phyloP scores from a whole-genome alignment of 2,329 filamentous ascomycete genomes.

The Ophiognomonia clavigignenti-juglandacearum region DNA sequence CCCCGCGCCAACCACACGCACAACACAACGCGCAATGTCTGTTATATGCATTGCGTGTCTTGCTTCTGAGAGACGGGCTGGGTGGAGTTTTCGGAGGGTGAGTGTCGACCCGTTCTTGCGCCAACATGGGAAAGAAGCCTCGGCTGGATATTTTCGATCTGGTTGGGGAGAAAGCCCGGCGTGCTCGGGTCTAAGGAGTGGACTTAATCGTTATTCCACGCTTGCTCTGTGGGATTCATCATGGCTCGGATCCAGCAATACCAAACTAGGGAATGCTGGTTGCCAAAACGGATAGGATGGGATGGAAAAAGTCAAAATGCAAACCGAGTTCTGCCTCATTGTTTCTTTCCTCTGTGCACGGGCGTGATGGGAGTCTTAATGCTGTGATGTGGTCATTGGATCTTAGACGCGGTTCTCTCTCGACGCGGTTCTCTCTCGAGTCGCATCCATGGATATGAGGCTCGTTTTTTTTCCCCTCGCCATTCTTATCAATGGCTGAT shows the following conservation, averaged over 20 bases:
- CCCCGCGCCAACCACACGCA: not conserved
- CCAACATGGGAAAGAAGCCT: constrained; percentile 99
- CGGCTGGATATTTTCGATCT: constrained; percentile 32
- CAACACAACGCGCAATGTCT: not conserved
- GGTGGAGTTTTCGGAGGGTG: constrained; percentile 21
- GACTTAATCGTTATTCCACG: constrained; percentile 84
- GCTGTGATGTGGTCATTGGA: too few relatives aligned
- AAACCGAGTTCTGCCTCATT: not conserved
- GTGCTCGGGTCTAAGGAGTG: constrained; percentile 66
- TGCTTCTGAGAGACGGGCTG: constrained; percentile 20
- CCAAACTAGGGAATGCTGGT: not conserved
- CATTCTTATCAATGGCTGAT: too few relatives aligned
- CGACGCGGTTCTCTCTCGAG: too few relatives aligned
- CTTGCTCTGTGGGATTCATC: constrained; percentile 10
- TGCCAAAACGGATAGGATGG: constrained; percentile 5
- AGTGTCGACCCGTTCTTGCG: constrained; percentile 60
- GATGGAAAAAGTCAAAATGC: constrained; percentile 1
- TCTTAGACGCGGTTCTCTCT: too few relatives aligned
- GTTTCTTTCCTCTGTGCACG: too few relatives aligned
- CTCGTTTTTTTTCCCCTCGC: too few relatives aligned
- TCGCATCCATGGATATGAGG: too few relatives aligned
- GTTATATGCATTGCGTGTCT: constrained; percentile 30
- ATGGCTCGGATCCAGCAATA: not conserved
- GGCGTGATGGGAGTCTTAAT: too few relatives aligned
- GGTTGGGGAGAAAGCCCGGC: constrained; percentile 96